Conservation (phyloP, 202 grass and related monocot species). For the Setaria italica region DNA sequence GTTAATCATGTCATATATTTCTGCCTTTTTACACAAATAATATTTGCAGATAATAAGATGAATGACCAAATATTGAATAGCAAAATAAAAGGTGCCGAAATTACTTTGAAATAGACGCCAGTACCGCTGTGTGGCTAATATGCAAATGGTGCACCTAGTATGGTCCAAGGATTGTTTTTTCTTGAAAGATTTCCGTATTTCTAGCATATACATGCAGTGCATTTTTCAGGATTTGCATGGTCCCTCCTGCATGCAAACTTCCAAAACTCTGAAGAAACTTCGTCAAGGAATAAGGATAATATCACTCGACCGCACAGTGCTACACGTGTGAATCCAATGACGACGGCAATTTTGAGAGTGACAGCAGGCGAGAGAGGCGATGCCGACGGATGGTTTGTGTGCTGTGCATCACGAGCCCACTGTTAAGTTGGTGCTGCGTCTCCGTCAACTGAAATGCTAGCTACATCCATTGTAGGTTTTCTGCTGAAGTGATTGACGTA, state of each 20-base stretch:
- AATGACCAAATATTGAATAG: neutral
- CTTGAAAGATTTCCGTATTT: neutral
- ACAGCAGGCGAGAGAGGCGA: neutral
- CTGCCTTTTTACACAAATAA: neutral
- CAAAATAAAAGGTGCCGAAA: neutral
- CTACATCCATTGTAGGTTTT: neutral
- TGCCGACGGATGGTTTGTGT: neutral
- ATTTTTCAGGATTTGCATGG: neutral
- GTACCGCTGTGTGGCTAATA: neutral
- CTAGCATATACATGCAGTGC: neutral
- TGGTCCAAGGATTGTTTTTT: neutral
- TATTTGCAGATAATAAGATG: neutral
- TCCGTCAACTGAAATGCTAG: slow-evolving; percentile 8
- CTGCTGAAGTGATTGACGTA: neutral
- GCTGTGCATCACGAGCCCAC: neutral
- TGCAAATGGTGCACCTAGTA: neutral
- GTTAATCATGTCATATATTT: neutral
- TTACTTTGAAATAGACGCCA: neutral
- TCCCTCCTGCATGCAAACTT: neutral
- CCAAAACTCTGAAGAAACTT: neutral
- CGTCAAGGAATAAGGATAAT: neutral
- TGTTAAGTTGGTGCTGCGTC: slow-evolving; percentile 41
- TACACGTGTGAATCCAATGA: slow-evolving; percentile 39
- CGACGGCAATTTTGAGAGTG: neutral
- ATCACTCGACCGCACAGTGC: neutral